Evolutionary conservation across 1,139 yeast genomes (phyloP), one percentile per base, ranked within the genome.

Genomic region (Candida sanyaensis): DNA sequence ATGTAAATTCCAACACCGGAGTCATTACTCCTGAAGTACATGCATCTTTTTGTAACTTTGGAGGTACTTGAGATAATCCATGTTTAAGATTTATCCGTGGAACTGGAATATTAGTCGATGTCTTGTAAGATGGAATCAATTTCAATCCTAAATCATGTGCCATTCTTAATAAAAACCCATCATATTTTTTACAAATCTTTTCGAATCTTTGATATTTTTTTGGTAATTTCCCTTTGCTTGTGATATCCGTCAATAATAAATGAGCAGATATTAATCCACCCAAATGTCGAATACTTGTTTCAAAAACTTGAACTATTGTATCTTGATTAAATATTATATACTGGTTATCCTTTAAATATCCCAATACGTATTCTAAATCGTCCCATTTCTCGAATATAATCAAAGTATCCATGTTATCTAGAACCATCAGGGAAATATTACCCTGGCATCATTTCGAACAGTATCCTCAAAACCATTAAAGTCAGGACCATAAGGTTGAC

Each of bases 21-120:
- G 93, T 84, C 0, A 91, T 86, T 6, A 91, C 93, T 0, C 97
- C 97, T 0, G 97, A 87, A 0, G 91, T 79, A 61, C 96, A 90
- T 8, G 92, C 91, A 52, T 88, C 95, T 21, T 69, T 59, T 49
- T 79, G 82, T 10, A 76, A 54, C 2, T 55, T 49, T 8, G 62
- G 54, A 1, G 83, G 81, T 0, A 78, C 75, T 0, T 66, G 69
- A 2, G 63, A 60, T 0, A 81, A 70, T 0, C 91, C 92, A 27
- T 66, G 57, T 12, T 67, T 68, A 37, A 90, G 64, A 59, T 89
- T 87, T 6, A 88, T 78, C 52, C 96, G 68, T 0, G 97, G 91
- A 6, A 80, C 74, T 0, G 96, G 96, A 27, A 90, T 68, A 2
- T 83, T 82, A 1, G 83, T 73, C 4, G 66, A 54, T 7, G 89